These are phyloP conservation scores for Chlamydomonas eustigma DNA, from an alignment of 139 green algal species.

Conservation along the genomic window DNA sequence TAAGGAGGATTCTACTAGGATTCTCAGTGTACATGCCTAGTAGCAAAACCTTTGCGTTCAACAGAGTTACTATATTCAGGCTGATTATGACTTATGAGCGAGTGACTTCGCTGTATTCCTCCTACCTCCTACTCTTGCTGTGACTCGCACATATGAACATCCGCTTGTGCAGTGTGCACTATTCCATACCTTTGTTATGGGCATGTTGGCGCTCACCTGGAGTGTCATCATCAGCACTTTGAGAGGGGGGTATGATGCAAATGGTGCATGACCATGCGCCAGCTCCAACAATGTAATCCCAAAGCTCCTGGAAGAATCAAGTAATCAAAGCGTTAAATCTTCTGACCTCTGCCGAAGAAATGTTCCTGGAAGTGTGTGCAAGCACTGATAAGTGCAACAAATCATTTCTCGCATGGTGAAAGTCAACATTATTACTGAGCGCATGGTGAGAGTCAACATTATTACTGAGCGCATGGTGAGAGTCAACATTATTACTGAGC, in stretches of 20 bases:
- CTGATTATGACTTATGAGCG: too few relatives aligned
- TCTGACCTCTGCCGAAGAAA: neutral
- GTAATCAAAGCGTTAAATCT: neutral
- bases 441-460: neutral
- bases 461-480: neutral
- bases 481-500: too few relatives aligned
- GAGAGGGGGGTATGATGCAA: conserved; percentile 49
- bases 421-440: neutral
- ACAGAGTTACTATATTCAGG: too few relatives aligned
- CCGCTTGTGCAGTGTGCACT: neutral
- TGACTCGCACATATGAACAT: too few relatives aligned
- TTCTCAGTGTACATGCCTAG: too few relatives aligned
- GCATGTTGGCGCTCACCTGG: neutral
- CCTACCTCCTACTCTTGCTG: too few relatives aligned
- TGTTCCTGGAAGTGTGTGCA: too few relatives aligned
- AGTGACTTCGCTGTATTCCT: too few relatives aligned
- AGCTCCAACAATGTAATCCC: conserved; percentile 97
- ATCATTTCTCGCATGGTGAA: neutral
- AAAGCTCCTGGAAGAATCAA: conserved; percentile 62
- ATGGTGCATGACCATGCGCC: conserved; percentile 95
- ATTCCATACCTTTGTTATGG: neutral
- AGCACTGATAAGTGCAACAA: too few relatives aligned
- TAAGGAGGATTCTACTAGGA: too few relatives aligned
- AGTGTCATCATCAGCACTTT: conserved; percentile 4
- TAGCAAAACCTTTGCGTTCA: too few relatives aligned